Base-by-base conservation (phyloP, 352 stramenopile species). In the Phytophthora constricta region DNA sequence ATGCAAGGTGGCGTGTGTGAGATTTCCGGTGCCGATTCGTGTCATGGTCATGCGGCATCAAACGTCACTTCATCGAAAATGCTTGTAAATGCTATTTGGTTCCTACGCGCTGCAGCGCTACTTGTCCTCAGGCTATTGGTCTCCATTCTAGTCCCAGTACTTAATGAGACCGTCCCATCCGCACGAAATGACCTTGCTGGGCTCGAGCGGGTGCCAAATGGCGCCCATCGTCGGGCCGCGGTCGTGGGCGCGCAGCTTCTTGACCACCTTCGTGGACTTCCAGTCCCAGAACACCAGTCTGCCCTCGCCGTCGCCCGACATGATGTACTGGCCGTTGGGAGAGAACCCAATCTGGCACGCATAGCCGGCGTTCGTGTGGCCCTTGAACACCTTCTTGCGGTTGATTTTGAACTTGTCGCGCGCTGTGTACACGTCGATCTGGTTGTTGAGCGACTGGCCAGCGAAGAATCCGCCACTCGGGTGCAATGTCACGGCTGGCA, bases 141-240 rank as follows among this genome's bases (percentile, higher is more conserved):
- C 45, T 19, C 23, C 3, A 53, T 22, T 62, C 56, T 97, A 99
- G 72, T 99, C 92, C 98, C 98, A 99, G 50, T 99, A 94, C 80
- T 99, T 99, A 70, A 99, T 99, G 42, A 98, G 82, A 0, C 97
- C 97, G 79, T 99, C 98, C 98, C 98, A 99, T 27, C 97, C 97
- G 70, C 97, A 99, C 23, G 92, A 98, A 59, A 99, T 97, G 7
- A 99, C 90, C 65, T 92, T 92, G 58, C 90, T 99, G 2, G 96
- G 87, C 68, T 99, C 95, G n/a, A 99, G 72, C 14, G 98, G 98
- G 81, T 99, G 97, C 98, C 98, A 99, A 8, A 92, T 80, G 1
- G 82, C 81, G 11, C 95, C 97, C 76, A 99, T 99, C 62, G 90
- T 96, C 25, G 97, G 97, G 2, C 97, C 96, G 22, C 89, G 89